Percentiles rank a stretch among this genome's conserved stretches.
Conservation (phyloP, 345 rosid genomes). For the Populus pruinosa region DNA sequence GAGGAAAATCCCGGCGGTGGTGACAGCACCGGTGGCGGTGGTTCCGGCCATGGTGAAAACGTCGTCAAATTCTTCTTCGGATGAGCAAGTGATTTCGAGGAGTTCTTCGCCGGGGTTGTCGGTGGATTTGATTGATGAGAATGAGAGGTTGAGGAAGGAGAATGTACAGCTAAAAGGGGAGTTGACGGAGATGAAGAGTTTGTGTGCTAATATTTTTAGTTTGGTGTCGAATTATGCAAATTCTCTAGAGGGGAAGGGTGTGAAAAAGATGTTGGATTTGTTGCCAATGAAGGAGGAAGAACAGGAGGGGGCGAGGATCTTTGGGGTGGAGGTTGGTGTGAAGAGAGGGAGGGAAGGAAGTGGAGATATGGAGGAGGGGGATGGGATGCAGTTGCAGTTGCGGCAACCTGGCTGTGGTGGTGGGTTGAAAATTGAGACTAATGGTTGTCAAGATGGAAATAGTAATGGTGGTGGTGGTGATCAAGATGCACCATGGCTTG, state of each 20-base stretch:
- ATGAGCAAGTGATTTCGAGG: constrained; percentile 26
- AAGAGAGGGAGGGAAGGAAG: constrained; percentile 19
- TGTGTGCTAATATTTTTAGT: constrained; percentile 31
- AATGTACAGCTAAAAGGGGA: constrained; percentile 31
- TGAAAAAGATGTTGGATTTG: neutral
- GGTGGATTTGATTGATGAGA: constrained; percentile 38
- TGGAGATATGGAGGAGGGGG: neutral
- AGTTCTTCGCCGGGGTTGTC: constrained; percentile 20
- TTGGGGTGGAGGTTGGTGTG: constrained; percentile 18
- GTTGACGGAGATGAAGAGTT: constrained; percentile 32
- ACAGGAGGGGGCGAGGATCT: constrained; percentile 12
- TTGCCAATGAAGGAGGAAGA: constrained; percentile 6
- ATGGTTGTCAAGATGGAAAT: neutral
- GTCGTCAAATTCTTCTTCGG: constrained; percentile 29
- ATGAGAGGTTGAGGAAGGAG: constrained; percentile 42
- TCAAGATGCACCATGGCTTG: neutral
- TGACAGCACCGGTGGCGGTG: constrained; percentile 4
- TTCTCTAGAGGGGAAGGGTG: neutral
- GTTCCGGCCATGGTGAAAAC: constrained; percentile 28
- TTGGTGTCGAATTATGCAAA: constrained; percentile 28
- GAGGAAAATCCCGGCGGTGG: constrained; percentile 41
- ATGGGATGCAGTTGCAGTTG: neutral
- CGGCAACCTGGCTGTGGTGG: neutral
- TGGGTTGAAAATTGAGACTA: constrained; percentile 15
- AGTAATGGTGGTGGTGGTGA: neutral